Evolutionary conservation across 148 eudicot species (phyloP).

Genomic region (Rhododendron simsii): DNA sequence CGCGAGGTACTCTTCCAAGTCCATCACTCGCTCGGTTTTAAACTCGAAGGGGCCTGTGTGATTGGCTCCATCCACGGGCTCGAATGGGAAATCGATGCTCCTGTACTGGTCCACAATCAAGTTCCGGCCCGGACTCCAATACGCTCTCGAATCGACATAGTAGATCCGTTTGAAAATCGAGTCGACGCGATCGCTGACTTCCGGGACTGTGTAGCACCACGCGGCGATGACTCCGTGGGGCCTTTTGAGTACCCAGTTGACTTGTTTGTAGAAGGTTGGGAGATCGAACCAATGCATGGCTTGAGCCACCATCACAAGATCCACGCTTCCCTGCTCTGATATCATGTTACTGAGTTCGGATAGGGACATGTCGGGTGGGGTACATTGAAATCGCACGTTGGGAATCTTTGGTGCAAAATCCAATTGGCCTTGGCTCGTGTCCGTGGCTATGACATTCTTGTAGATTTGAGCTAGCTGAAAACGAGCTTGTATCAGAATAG

Average conservation of each 20-base stretch:
- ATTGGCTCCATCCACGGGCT: slow-evolving; percentile 51
- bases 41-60: slow-evolving; percentile 75
- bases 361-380: slow-evolving; percentile 40
- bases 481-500: background rate
- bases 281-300: slow-evolving; percentile 84
- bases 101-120: slow-evolving; percentile 40
- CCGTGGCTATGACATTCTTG: slow-evolving; percentile 69
- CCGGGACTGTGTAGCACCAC: slow-evolving; percentile 70
- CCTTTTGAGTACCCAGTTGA: slow-evolving; percentile 52
- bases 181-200: slow-evolving; percentile 35
- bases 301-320: slow-evolving; percentile 66
- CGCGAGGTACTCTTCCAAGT: slow-evolving; percentile 43
- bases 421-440: slow-evolving; percentile 62
- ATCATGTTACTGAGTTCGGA: slow-evolving; percentile 23
- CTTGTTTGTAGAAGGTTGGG: slow-evolving; percentile 46
- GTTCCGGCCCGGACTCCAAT: slow-evolving; percentile 37
- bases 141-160: slow-evolving; percentile 23
- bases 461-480: slow-evolving; percentile 47
- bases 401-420: slow-evolving; percentile 55
- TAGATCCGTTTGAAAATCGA: slow-evolving; percentile 36
- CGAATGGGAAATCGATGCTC: slow-evolving; percentile 64
- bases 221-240: slow-evolving; percentile 77
- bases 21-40: slow-evolving; percentile 39
- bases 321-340: slow-evolving; percentile 35
- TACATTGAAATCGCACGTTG: slow-evolving; percentile 47